Percentiles rank a stretch among this genome's conserved stretches.
Conservation (phyloP, 352 stramenopile species). For the Globisporangium viniferum region DNA sequence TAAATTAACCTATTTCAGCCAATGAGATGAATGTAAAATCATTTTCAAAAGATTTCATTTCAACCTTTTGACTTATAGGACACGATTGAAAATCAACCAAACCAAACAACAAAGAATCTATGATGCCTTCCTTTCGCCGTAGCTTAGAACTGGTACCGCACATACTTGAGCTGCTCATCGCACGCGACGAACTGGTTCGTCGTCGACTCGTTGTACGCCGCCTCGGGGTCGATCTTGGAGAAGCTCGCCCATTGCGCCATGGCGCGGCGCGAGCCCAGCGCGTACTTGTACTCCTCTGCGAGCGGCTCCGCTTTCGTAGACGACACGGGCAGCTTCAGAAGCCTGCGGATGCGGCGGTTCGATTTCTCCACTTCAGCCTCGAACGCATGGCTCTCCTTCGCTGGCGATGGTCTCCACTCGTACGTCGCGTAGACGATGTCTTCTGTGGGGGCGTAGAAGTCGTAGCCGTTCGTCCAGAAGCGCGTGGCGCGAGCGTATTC, state of each 20-base stretch:
- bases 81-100: not conserved
- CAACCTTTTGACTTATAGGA: not conserved
- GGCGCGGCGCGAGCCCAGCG: slow-evolving; percentile 40
- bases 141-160: slow-evolving; percentile 39
- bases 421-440: slow-evolving; percentile 70
- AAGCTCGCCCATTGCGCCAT: slow-evolving; percentile 62
- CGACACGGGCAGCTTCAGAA: slow-evolving; percentile 54
- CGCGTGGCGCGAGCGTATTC: slow-evolving; percentile 77
- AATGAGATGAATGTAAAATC: slow-evolving; percentile 1
- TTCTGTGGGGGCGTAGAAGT: slow-evolving; percentile 77
- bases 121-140: not conserved
- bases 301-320: slow-evolving; percentile 23
- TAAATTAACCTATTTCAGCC: not conserved
- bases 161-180: slow-evolving; percentile 46
- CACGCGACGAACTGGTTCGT: slow-evolving; percentile 84
- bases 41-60: slow-evolving; percentile 5
- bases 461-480: slow-evolving; percentile 85
- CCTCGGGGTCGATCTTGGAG: slow-evolving; percentile 54
- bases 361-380: slow-evolving; percentile 21
- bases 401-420: slow-evolving; percentile 33
- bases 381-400: slow-evolving; percentile 19
- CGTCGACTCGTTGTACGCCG: slow-evolving; percentile 76
- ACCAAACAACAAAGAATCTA: not conserved
- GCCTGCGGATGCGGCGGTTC: slow-evolving; percentile 61
- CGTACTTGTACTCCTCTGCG: slow-evolving; percentile 41